These are phyloP conservation scores for Eutrema salsugineum DNA, from an alignment of 441 rosid genomes.

Conservation along the genomic window DNA sequence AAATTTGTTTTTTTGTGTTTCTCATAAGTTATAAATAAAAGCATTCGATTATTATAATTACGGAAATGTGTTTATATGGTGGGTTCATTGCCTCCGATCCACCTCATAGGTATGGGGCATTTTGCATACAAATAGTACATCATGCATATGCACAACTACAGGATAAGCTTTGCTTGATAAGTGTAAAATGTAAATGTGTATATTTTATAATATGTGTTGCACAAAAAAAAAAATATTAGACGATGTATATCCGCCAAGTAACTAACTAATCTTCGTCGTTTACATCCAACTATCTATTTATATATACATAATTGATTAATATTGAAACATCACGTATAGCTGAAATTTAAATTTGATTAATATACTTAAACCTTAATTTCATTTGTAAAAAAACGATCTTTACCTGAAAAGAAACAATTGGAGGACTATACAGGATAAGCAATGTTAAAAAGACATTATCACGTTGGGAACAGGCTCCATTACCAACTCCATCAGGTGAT, in stretches of 20 bases:
- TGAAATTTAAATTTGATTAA: too few species aligned
- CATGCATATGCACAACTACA: conserved; percentile 6
- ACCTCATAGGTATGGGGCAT: conserved; percentile 2
- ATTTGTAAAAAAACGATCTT: too few species aligned
- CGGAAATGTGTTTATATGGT: neutral
- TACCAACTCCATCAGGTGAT: too few species aligned
- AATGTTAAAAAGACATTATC: too few species aligned
- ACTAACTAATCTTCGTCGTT: neutral
- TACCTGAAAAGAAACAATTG: too few species aligned
- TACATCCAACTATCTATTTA: neutral
- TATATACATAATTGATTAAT: neutral
- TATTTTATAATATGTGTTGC: neutral
- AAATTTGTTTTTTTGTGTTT: neutral
- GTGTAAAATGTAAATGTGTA: neutral
- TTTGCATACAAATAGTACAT: conserved; percentile 4
- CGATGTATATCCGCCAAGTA: neutral
- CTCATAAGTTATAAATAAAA: neutral
- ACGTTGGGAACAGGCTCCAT: too few species aligned
- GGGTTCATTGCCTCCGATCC: neutral
- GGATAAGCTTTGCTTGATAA: neutral
- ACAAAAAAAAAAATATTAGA: too few species aligned
- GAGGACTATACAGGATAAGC: too few species aligned
- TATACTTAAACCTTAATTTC: too few species aligned
- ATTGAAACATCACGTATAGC: too few species aligned
- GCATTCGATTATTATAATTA: neutral